phyloP scores from a whole-genome alignment of 1,284 basidiomycete genomes.

The Rhodotorula sp. region DNA sequence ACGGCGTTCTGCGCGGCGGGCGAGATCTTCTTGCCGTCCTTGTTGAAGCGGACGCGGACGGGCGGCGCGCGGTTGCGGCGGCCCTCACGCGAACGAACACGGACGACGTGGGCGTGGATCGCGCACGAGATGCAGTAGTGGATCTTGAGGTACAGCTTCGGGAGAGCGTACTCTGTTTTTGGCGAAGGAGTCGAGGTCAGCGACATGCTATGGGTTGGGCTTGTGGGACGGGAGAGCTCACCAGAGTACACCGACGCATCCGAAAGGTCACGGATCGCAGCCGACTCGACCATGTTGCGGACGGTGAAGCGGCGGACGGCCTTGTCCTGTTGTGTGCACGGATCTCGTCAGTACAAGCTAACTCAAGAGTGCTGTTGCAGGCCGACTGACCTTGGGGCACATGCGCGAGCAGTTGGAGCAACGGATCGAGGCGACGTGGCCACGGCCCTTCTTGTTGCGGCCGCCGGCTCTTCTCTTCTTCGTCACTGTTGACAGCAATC shows the following conservation, averaged over 20 bases:
- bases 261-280: conserved; percentile 94
- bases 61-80: conserved; percentile 95
- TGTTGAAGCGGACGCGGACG: conserved; percentile 94
- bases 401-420: conserved; percentile 81
- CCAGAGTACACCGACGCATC: conserved; percentile 93
- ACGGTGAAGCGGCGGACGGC: conserved; percentile 99
- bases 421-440: conserved; percentile 88
- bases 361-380: too few species aligned
- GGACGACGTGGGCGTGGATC: conserved; percentile 98
- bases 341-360: too few species aligned
- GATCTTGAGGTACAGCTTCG: conserved; percentile 99
- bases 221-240: conserved; percentile 52
- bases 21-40: conserved; percentile 54
- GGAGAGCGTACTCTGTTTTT: conserved; percentile 83
- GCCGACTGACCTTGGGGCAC: conserved; percentile 63
- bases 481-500: conserved; percentile 56
- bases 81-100: conserved; percentile 83
- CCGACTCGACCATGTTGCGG: conserved; percentile 98
- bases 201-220: not conserved
- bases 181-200: not conserved
- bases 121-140: conserved; percentile 99
- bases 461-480: conserved; percentile 99
- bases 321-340: too few species aligned
- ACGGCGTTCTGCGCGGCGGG: conserved; percentile 12
- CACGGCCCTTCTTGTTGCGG: conserved; percentile 97